Conservation (phyloP, 1,139 yeast species). For the Saccharomyces hybrid region DNA sequence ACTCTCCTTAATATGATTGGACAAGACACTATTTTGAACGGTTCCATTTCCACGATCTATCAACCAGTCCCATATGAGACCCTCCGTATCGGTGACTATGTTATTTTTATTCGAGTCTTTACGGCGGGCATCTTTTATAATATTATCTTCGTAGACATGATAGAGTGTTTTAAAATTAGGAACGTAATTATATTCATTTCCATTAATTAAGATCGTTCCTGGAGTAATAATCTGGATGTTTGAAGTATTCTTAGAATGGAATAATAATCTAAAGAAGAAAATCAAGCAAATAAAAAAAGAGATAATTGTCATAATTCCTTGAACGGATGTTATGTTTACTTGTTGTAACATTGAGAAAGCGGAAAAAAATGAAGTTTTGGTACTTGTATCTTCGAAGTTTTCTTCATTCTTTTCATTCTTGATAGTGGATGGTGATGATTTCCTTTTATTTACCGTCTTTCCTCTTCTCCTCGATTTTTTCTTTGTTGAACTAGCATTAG, state of each 20-base stretch:
- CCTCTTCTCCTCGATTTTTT: slow-evolving; percentile 31
- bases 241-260: slow-evolving; percentile 12
- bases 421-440: slow-evolving; percentile 29
- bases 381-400: slow-evolving; percentile 5
- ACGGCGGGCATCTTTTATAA: slow-evolving; percentile 22
- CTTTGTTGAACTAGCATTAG: slow-evolving; percentile 23
- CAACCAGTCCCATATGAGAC: slow-evolving; percentile 76
- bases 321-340: slow-evolving; percentile 21
- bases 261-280: slow-evolving; percentile 13
- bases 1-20: slow-evolving; percentile 6
- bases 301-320: slow-evolving; percentile 12
- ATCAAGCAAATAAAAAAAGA: slow-evolving; percentile 8
- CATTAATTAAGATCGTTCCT: slow-evolving; percentile 32
- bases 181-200: slow-evolving; percentile 39
- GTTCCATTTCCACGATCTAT: slow-evolving; percentile 41
- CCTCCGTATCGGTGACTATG: slow-evolving; percentile 42
- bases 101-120: slow-evolving; percentile 7
- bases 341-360: slow-evolving; percentile 7
- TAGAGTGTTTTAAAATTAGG: slow-evolving; percentile 41
- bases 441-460: slow-evolving; percentile 14
- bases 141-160: slow-evolving; percentile 34
- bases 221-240: slow-evolving; percentile 14
- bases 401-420: slow-evolving; percentile 14
- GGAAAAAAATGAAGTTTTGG: neutral
- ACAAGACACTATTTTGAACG: slow-evolving; percentile 9